These are phyloP conservation scores for Hypomyces perniciosus DNA, from an alignment of 2,329 filamentous ascomycete genomes.

Conservation along the genomic window DNA sequence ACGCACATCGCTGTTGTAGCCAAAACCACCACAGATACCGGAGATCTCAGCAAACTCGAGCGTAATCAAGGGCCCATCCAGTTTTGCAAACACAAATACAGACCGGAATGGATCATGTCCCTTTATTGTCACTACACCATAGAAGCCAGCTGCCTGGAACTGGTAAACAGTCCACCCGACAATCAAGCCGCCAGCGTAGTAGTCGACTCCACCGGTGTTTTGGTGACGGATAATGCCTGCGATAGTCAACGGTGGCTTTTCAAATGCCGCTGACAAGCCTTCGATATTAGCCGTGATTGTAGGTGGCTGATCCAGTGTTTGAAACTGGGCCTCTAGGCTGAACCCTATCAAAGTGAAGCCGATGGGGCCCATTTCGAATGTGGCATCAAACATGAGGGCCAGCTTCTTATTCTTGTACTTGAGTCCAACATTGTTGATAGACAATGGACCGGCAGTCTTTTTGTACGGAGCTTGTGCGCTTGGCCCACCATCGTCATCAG, in stretches of 20 bases:
- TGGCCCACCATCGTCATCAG: slow-evolving; percentile 1
- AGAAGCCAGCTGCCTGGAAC: slow-evolving; percentile 35
- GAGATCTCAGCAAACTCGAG: slow-evolving; percentile 33
- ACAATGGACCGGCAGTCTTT: slow-evolving; percentile 26
- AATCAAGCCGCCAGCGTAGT: slow-evolving; percentile 32
- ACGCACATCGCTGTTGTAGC: slow-evolving; percentile 31
- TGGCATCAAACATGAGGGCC: slow-evolving; percentile 27
- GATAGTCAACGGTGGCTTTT: slow-evolving; percentile 30
- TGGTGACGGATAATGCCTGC: slow-evolving; percentile 29
- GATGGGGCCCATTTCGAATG: slow-evolving; percentile 31
- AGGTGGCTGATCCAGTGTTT: slow-evolving; percentile 3
- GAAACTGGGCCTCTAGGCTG: slow-evolving; percentile 21
- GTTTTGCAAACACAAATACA: slow-evolving; percentile 32
- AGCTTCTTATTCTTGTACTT: slow-evolving; percentile 27
- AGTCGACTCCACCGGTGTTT: slow-evolving; percentile 19
- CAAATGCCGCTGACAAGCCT: slow-evolving; percentile 28
- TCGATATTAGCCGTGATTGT: slow-evolving; percentile 20
- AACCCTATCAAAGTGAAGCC: slow-evolving; percentile 31
- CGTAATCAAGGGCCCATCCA: slow-evolving; percentile 33
- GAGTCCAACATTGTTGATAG: slow-evolving; percentile 31
- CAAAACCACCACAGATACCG: slow-evolving; percentile 33
- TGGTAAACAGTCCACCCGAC: slow-evolving; percentile 30
- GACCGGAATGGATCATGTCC: slow-evolving; percentile 19
- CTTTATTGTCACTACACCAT: slow-evolving; percentile 22
- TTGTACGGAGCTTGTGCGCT: slow-evolving; percentile 20